Conservation (phyloP, 2,329 filamentous ascomycete species). For the Neobulgaria alba region DNA sequence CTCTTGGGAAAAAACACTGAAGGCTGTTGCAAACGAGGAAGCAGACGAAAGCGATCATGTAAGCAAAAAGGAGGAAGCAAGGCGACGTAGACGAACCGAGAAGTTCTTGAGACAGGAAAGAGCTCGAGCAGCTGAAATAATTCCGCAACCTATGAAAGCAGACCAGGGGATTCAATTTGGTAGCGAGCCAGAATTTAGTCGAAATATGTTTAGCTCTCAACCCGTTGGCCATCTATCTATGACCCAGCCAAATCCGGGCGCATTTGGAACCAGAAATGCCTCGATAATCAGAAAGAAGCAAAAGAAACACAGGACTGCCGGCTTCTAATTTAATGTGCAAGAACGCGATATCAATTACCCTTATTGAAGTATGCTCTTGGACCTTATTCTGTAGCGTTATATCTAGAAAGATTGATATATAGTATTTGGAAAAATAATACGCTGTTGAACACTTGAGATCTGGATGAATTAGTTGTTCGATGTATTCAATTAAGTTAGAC, state of each 20-base stretch:
- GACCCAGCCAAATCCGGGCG: conserved; percentile 41
- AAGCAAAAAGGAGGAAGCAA: conserved; percentile 20
- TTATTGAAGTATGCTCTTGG: no score
- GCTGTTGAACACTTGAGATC: no score
- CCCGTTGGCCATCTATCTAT: conserved; percentile 24
- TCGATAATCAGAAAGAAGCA: conserved; percentile 35
- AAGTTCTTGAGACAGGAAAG: conserved; percentile 24
- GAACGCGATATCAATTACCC: no score
- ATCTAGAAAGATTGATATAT: no score
- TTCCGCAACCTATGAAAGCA: conserved; percentile 37
- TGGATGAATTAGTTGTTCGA: no score
- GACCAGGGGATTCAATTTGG: no score
- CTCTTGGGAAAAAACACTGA: conserved; percentile 22
- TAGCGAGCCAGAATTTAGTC: conserved; percentile 20
- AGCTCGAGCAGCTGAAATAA: conserved; percentile 24
- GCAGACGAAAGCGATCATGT: conserved; percentile 14
- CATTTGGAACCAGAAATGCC: conserved; percentile 35
- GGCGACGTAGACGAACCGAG: conserved; percentile 25
- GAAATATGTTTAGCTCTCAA: conserved; percentile 23
- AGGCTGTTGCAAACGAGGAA: conserved; percentile 12
- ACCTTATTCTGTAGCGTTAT: no score
- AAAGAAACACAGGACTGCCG: conserved; percentile 29
- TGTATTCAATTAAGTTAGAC: no score
- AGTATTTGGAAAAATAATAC: no score
- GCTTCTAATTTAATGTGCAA: conserved; percentile 18